Conservation (phyloP, 1,284 basidiomycete genomes). For the Stereum hirsutum region DNA sequence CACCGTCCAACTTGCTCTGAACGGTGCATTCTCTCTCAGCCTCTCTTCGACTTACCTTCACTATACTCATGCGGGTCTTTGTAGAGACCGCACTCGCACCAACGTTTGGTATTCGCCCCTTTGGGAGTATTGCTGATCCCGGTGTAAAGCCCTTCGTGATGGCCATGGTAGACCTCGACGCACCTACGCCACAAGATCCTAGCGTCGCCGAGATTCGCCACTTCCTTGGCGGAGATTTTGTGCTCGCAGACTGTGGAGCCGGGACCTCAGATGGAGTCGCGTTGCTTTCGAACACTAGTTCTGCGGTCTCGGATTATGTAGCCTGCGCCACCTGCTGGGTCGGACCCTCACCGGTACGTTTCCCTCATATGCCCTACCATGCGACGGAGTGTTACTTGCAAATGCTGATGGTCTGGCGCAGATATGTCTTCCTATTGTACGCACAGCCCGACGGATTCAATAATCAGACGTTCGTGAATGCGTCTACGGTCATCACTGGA, state of each 20-base stretch:
- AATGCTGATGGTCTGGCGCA: too few species aligned
- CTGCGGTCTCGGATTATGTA: slow-evolving; percentile 34
- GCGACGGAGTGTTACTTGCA: slow-evolving; percentile 5
- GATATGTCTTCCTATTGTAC: slow-evolving; percentile 38
- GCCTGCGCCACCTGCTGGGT: slow-evolving; percentile 42
- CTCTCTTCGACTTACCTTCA: neutral
- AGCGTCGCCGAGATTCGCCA: slow-evolving; percentile 39
- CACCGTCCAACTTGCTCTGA: neutral
- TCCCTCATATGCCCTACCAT: slow-evolving; percentile 6
- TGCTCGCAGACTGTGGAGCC: neutral
- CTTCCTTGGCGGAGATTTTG: slow-evolving; percentile 30
- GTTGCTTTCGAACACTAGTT: slow-evolving; percentile 29
- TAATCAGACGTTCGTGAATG: slow-evolving; percentile 30
- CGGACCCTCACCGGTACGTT: slow-evolving; percentile 40
- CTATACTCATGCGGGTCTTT: neutral
- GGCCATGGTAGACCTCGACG: slow-evolving; percentile 39
- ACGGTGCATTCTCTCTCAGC: slow-evolving; percentile 17
- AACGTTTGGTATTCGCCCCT: slow-evolving; percentile 22
- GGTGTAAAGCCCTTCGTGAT: slow-evolving; percentile 36
- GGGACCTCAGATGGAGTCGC: slow-evolving; percentile 2
- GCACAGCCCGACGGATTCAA: slow-evolving; percentile 34
- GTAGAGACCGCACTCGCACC: slow-evolving; percentile 36
- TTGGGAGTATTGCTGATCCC: slow-evolving; percentile 15
- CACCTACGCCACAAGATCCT: slow-evolving; percentile 37
- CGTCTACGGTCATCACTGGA: slow-evolving; percentile 24